Evolutionary conservation across 2,329 filamentous ascomycete genomes (phyloP).

Genomic region (Grosmannia penicillata): DNA sequence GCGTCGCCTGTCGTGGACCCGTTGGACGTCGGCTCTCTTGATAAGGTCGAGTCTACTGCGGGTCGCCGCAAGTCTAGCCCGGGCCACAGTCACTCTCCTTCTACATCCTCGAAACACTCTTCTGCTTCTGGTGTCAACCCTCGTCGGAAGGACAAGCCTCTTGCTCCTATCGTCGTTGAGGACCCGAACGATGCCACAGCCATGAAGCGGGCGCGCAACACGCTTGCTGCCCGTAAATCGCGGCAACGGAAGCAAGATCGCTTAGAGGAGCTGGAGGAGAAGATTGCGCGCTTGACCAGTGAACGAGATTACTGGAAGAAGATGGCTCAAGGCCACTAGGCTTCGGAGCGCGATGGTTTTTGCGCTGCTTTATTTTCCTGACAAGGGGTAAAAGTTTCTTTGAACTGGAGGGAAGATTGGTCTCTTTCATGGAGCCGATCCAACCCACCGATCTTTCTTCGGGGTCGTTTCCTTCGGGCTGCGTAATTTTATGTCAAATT

Average conservation of each 20-base stretch:
- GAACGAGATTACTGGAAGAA: conserved; percentile 54
- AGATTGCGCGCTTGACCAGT: conserved; percentile 53
- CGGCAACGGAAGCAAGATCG: conserved; percentile 71
- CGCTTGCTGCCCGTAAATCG: conserved; percentile 84
- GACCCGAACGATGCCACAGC: conserved; percentile 63
- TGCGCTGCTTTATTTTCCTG: not conserved
- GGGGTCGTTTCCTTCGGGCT: not conserved
- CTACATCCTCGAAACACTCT: conserved; percentile 43
- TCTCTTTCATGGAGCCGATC: not conserved
- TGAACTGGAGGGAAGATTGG: conserved; percentile 6
- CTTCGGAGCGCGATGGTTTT: conserved; percentile 13
- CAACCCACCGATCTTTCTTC: not conserved
- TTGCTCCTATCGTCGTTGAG: conserved; percentile 62
- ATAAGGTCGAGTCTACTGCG: conserved; percentile 24
- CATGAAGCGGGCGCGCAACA: conserved; percentile 88
- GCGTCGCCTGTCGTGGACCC: conserved; percentile 22
- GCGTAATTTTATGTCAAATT: not conserved
- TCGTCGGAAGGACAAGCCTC: conserved; percentile 65
- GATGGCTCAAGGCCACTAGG: conserved; percentile 27
- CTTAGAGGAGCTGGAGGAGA: conserved; percentile 58
- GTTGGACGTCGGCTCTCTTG: conserved; percentile 13
- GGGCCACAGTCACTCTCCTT: conserved; percentile 22
- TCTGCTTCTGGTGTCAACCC: conserved; percentile 54
- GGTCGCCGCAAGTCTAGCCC: conserved; percentile 34
- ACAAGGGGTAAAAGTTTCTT: conserved; percentile 2